phyloP scores from a whole-genome alignment of 805 yeast genomes.

The Candida arabinofermentans region DNA sequence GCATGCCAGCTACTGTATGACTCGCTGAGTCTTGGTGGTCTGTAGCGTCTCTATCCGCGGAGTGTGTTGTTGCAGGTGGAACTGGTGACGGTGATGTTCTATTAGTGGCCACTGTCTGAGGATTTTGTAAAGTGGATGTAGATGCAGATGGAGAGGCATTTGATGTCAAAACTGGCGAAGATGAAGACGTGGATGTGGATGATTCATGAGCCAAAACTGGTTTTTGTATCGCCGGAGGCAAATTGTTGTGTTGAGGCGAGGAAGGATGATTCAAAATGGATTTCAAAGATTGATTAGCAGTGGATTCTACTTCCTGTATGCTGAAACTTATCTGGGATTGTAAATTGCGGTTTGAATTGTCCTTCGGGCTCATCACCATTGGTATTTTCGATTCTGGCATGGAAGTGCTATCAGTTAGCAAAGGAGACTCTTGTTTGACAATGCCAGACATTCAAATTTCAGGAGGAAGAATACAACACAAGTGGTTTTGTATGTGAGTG shows the following conservation, averaged over 20 bases:
- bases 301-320: too few species aligned
- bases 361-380: neutral
- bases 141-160: neutral
- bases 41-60: neutral
- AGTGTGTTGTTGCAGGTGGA: neutral
- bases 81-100: neutral
- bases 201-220: neutral
- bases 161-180: neutral
- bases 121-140: neutral
- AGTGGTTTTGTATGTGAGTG: too few species aligned
- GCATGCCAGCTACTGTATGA: too few species aligned
- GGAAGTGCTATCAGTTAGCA: neutral
- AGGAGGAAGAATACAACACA: too few species aligned
- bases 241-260: neutral
- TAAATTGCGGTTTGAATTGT: neutral
- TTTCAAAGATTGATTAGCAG: neutral
- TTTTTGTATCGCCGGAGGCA: neutral
- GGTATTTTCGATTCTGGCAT: neutral
- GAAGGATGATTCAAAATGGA: neutral
- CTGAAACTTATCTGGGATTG: too few species aligned
- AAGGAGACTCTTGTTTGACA: neutral
- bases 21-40: neutral
- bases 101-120: neutral
- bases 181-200: neutral
- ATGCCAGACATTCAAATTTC: neutral